phyloP scores from a whole-genome alignment of 768 basidiomycete genomes.

The Serendipita indica region DNA sequence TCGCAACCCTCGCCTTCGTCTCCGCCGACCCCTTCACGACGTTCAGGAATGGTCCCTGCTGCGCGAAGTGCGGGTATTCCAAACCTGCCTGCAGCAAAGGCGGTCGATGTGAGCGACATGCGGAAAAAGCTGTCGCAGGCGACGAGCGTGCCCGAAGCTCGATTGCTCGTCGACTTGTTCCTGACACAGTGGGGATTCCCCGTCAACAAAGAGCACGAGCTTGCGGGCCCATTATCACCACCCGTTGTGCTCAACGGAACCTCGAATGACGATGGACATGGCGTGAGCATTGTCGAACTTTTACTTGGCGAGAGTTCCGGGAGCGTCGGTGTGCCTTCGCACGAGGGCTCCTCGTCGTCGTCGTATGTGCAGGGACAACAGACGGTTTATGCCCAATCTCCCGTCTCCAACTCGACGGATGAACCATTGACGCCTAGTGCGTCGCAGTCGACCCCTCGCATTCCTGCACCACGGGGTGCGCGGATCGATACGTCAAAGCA shows the following conservation, averaged over 20 bases:
- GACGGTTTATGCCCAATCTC: background rate
- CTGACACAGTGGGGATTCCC: conserved; percentile 43
- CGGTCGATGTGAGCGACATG: conserved; percentile 44
- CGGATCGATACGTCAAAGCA: background rate
- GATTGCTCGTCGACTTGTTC: conserved; percentile 71
- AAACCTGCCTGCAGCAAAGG: conserved; percentile 14
- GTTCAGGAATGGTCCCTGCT: conserved; percentile 11
- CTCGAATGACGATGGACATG: conserved; percentile 9
- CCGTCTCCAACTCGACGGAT: background rate
- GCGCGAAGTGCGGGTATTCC: conserved; percentile 23
- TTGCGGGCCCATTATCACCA: background rate
- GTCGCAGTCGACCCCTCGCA: background rate
- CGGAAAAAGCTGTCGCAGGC: conserved; percentile 51
- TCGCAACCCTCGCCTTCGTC: conserved; percentile 4
- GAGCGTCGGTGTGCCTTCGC: background rate
- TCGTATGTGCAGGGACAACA: background rate
- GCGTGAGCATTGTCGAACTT: conserved; percentile 11
- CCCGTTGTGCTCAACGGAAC: conserved; percentile 2
- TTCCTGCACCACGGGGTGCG: background rate
- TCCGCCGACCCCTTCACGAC: conserved; percentile 5
- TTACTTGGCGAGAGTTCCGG: conserved; percentile 12
- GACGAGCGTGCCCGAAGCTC: conserved; percentile 67
- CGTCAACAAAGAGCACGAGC: conserved; percentile 17
- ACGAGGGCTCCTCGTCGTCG: background rate
- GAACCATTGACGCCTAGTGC: background rate